Conservation (phyloP, 2,329 filamentous ascomycete genomes). For the Arthrobotrys iridis region DNA sequence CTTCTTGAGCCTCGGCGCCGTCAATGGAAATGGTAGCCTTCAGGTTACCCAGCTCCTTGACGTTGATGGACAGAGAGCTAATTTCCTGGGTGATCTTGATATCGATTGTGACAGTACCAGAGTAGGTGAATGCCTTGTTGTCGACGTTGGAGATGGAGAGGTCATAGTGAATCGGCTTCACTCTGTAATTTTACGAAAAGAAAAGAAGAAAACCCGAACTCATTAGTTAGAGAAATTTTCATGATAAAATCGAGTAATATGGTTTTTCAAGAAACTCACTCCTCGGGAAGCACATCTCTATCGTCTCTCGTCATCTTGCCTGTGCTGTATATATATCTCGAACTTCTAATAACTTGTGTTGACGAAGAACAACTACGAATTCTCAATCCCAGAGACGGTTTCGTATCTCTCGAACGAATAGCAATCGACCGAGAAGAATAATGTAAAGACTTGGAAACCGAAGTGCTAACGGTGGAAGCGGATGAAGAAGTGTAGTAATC, state of each 20-base stretch:
- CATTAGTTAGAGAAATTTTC: not conserved
- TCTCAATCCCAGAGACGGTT: not conserved
- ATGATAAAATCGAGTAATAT: too few relatives aligned
- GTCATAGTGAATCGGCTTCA: slow-evolving; percentile 86
- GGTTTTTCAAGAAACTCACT: slow-evolving; percentile 28
- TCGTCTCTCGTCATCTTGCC: slow-evolving; percentile 50
- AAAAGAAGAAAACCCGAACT: not conserved
- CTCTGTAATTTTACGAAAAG: slow-evolving; percentile 62
- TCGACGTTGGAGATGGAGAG: slow-evolving; percentile 84
- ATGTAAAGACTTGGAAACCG: not conserved
- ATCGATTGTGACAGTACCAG: slow-evolving; percentile 84
- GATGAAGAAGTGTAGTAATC: not conserved
- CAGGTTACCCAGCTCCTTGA: slow-evolving; percentile 81
- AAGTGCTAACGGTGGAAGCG: not conserved
- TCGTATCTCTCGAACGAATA: slow-evolving; percentile 8
- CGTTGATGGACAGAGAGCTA: slow-evolving; percentile 83
- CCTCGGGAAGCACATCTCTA: slow-evolving; percentile 52
- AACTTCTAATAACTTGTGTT: slow-evolving; percentile 9
- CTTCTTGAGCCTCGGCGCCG: slow-evolving; percentile 67
- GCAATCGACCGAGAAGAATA: not conserved
- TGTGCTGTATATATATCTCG: not conserved
- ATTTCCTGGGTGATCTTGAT: slow-evolving; percentile 76
- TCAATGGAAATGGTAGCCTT: slow-evolving; percentile 71
- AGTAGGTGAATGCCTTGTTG: slow-evolving; percentile 78
- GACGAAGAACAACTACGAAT: not conserved